Evolutionary conservation across 805 yeast genomes (phyloP).

Genomic region (Yamadazyma tumulicola): DNA sequence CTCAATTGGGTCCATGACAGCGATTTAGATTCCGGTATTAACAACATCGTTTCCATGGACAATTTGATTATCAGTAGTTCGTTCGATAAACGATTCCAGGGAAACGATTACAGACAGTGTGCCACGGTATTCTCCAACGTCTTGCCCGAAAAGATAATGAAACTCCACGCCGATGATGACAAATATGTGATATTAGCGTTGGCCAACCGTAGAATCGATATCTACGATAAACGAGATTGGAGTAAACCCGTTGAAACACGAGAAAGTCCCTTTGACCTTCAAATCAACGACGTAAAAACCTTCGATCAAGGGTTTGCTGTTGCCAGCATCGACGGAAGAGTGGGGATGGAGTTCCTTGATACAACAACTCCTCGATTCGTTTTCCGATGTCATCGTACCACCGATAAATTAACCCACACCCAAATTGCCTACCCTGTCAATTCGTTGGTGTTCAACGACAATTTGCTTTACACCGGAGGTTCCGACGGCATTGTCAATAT

Average conservation of each 20-base stretch:
- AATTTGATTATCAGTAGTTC: constrained; percentile 51
- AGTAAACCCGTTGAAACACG: constrained; percentile 45
- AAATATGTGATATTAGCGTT: constrained; percentile 49
- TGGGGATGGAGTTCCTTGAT: constrained; percentile 63
- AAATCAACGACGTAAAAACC: constrained; percentile 53
- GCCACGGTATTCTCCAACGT: constrained; percentile 11
- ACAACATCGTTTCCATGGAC: constrained; percentile 22
- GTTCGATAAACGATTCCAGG: constrained; percentile 54
- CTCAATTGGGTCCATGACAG: constrained; percentile 14
- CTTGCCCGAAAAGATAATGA: constrained; percentile 51
- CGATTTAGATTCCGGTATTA: constrained; percentile 28
- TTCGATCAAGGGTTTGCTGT: constrained; percentile 58
- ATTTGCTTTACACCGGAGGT: constrained; percentile 48
- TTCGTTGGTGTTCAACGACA: constrained; percentile 40
- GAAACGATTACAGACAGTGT: constrained; percentile 39
- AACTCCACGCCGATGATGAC: constrained; percentile 53
- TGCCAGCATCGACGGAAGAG: constrained; percentile 79
- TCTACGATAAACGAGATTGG: constrained; percentile 54
- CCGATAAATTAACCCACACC: constrained; percentile 33
- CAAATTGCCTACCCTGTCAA: constrained; percentile 56
- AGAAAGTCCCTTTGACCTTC: constrained; percentile 65
- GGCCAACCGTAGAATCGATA: constrained; percentile 49
- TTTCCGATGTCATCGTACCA: constrained; percentile 70
- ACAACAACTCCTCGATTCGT: constrained; percentile 57
- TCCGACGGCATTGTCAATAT: constrained; percentile 48